Percentiles rank a stretch among this genome's conserved stretches.
Conservation (phyloP, 2,329 filamentous ascomycete species). For the Cercospora sp. region DNA sequence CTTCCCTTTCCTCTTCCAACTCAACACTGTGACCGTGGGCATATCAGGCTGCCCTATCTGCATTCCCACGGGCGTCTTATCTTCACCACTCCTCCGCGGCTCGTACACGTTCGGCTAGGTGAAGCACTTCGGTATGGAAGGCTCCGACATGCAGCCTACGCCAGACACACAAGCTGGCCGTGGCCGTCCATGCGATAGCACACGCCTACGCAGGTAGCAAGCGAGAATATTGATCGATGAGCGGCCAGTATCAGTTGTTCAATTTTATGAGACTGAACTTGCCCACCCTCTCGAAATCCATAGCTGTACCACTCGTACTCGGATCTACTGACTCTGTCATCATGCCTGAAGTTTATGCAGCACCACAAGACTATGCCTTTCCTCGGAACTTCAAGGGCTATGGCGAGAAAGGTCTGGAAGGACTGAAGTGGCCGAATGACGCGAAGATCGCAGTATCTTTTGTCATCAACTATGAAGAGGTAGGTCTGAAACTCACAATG, state of each 20-base stretch:
- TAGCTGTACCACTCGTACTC: background rate
- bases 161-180: background rate
- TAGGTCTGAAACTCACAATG: background rate
- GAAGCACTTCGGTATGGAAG: background rate
- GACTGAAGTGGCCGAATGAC: constrained; percentile 44
- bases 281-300: background rate
- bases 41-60: background rate
- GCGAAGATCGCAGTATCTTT: constrained; percentile 51
- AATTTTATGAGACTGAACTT: background rate
- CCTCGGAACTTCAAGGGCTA: constrained; percentile 33
- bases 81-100: background rate
- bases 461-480: constrained; percentile 51
- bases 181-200: background rate
- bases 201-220: background rate
- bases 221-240: background rate
- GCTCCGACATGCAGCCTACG: background rate
- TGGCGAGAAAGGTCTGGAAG: constrained; percentile 28
- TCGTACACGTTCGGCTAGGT: background rate
- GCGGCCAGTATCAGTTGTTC: background rate
- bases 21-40: background rate
- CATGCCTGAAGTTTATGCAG: constrained; percentile 3
- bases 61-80: background rate
- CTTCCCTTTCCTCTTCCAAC: background rate
- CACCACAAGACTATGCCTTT: background rate
- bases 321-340: background rate